Base-by-base conservation (phyloP, 495 filamentous ascomycete genomes). In the Evernia prunastri region DNA sequence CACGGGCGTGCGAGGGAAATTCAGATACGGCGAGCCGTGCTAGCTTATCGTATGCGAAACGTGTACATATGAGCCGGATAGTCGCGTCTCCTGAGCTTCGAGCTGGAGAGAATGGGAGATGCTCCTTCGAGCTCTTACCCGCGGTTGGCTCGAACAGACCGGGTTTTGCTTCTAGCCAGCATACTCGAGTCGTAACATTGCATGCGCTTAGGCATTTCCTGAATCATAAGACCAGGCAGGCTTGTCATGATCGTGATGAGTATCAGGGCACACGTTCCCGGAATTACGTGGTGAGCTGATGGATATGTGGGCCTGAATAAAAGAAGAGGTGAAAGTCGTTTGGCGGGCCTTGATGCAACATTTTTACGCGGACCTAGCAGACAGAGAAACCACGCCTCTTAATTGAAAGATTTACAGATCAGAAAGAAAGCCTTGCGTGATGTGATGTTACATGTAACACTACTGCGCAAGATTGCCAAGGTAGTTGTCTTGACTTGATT, bases 1-100 rank as follows among this genome's bases (percentile, higher is more conserved):
- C n/a, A 39, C 11, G 5, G 25, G 12, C 49, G 3, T 53, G 49
- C 56, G 42, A 43, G 40, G 53, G 35, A 40, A 31, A 59, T 33
- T n/a, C 36, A 35, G 27, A 64, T 49, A 56, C 62, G 45, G 62
- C 45, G 42, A 53, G 56, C 62, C 31, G 33, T 64, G 43, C 40
- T 23, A 37, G 17, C 7, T 33, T 31, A 54, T 54, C 51, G 51
- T 56, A 53, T 57, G 27, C 49, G 27, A 43, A 31, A 57, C 45
- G 11, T n/a, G 39, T 27, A 49, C 18, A 35, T 47, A 40, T 33
- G 31, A 63, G 43, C 29, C 42, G 56, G 56, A 47, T 64, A 59
- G 62, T 64, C 62, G 62, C 62, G 62, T 64, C 43, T 59, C 27
- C 33, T 49, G 13, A 33, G 5, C 7, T 10, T 40, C 36, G 57